These are phyloP conservation scores for Salix exigua DNA, from an alignment of 345 rosid genomes.

Conservation along the genomic window DNA sequence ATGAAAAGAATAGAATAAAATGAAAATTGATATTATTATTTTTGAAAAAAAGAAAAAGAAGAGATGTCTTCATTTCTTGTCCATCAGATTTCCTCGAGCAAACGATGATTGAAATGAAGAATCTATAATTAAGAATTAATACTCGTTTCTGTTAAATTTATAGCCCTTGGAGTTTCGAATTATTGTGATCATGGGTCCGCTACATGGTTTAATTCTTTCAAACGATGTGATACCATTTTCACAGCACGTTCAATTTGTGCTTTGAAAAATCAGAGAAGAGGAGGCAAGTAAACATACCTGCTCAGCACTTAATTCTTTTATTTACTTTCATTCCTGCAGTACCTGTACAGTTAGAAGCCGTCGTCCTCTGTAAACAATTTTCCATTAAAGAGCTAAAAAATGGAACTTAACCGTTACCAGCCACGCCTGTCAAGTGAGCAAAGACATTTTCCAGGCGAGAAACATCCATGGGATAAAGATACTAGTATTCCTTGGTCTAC, in stretches of 20 bases:
- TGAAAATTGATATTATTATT: no score
- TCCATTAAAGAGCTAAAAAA: background rate
- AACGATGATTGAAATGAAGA: background rate
- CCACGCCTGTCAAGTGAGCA: conserved; percentile 47
- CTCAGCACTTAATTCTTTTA: background rate
- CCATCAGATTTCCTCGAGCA: background rate
- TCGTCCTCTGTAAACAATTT: background rate
- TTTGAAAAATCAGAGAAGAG: background rate
- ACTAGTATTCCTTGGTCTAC: no score
- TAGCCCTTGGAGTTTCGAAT: background rate
- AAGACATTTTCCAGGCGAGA: conserved; percentile 64
- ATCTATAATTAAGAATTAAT: background rate
- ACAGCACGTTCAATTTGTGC: background rate
- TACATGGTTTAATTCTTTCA: background rate
- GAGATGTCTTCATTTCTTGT: background rate
- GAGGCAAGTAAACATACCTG: background rate
- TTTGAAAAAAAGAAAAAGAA: no score
- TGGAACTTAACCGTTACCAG: conserved; percentile 24
- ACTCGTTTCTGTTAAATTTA: background rate
- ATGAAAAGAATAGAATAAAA: no score
- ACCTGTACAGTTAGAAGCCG: background rate
- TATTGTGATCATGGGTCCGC: background rate
- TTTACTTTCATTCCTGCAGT: background rate
- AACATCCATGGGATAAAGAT: no score
- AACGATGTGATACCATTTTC: background rate